Conservation (phyloP, 345 rosid species). For the Arabidopsis thaliana region DNA sequence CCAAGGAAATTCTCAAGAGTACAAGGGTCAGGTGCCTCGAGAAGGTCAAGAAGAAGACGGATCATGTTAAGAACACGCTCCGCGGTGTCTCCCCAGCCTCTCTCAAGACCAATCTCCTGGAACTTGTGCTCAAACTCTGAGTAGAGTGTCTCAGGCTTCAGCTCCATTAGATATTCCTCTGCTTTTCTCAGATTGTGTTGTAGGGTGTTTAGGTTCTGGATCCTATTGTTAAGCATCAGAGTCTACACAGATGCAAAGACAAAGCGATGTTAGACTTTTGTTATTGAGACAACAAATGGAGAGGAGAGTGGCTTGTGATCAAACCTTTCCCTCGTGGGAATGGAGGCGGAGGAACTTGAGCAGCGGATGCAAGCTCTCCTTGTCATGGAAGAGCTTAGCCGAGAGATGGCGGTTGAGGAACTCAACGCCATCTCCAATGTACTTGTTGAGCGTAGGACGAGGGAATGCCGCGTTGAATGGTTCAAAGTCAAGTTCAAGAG, state of each 20-base stretch:
- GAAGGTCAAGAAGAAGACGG: conserved; percentile 84
- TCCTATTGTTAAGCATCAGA: conserved; percentile 79
- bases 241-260: conserved; percentile 53
- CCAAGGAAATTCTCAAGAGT: conserved; percentile 83
- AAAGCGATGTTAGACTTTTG: neutral
- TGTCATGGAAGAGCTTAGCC: conserved; percentile 87
- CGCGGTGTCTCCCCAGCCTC: conserved; percentile 90
- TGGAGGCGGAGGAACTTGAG: conserved; percentile 83
- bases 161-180: conserved; percentile 65
- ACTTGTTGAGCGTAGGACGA: conserved; percentile 85
- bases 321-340: conserved; percentile 85
- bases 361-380: conserved; percentile 78
- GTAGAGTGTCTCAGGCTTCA: conserved; percentile 58
- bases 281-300: neutral
- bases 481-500: conserved; percentile 88
- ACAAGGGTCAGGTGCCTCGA: conserved; percentile 92
- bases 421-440: conserved; percentile 90
- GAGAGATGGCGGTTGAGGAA: conserved; percentile 97
- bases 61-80: conserved; percentile 79
- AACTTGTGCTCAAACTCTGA: conserved; percentile 67
- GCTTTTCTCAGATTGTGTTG: conserved; percentile 84
- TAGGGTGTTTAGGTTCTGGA: conserved; percentile 63
- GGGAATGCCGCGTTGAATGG: conserved; percentile 83
- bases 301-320: neutral
- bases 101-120: conserved; percentile 86